A percentile compares a stretch with the other conserved stretches of the same genome.
Conservation (phyloP, 768 basidiomycete genomes). For the Trametes villosa region DNA sequence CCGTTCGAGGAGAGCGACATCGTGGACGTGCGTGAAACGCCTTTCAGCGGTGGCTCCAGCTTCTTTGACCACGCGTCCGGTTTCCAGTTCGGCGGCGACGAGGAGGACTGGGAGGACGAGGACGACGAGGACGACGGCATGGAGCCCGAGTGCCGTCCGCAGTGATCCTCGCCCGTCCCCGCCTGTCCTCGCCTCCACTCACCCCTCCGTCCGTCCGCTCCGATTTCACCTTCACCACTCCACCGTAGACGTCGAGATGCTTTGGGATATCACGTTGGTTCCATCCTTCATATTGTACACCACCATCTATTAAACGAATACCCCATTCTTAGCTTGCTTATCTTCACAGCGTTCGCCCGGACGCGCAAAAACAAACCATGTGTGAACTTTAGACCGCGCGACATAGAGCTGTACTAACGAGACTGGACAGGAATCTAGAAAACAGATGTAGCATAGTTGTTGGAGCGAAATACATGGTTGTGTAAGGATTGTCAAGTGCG, state of each 20-base stretch:
- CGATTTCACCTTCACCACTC: no score
- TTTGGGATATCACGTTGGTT: conserved; percentile 6
- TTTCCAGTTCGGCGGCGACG: conserved; percentile 74
- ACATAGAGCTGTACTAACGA: no score
- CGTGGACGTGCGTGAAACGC: conserved; percentile 81
- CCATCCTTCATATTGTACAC: conserved; percentile 3
- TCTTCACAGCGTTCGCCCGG: no score
- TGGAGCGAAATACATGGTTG: no score
- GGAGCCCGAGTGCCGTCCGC: conserved; percentile 27
- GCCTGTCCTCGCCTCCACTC: background rate
- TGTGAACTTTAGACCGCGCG: no score
- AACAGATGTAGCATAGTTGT: no score
- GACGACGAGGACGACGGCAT: conserved; percentile 63
- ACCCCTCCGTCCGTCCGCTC: no score
- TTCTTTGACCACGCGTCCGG: conserved; percentile 71
- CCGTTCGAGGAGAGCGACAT: conserved; percentile 77
- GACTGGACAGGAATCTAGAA: no score
- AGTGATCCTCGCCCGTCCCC: background rate
- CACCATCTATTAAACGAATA: conserved; percentile 16
- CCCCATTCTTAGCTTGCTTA: conserved; percentile 1
- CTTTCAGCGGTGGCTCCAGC: conserved; percentile 70
- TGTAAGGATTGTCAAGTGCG: no score
- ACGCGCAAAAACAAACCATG: no score
- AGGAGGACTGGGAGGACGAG: conserved; percentile 69
- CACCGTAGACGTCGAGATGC: background rate